phyloP scores from a whole-genome alignment of 805 yeast species.

The Zygotorulaspora florentina region DNA sequence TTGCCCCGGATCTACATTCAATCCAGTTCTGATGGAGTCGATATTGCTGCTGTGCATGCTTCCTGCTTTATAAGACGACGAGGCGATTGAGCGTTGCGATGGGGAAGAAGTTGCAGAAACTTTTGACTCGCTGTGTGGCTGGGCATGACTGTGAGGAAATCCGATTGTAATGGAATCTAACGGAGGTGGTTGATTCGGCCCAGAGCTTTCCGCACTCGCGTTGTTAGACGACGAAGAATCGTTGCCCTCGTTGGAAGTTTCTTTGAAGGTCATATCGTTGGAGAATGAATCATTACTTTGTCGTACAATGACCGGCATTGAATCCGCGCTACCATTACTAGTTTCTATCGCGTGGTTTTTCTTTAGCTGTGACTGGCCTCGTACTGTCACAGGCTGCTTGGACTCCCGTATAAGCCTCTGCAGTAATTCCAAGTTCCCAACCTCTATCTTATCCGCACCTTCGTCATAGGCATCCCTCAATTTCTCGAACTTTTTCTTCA shows the following conservation, averaged over 20 bases:
- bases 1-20: constrained; percentile 1
- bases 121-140: neutral
- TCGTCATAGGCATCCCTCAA: constrained; percentile 15
- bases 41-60: constrained; percentile 1
- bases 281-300: neutral
- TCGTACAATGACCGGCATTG: neutral
- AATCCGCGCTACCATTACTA: neutral
- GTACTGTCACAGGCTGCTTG: neutral
- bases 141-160: constrained; percentile 6
- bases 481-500: constrained; percentile 29
- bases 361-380: constrained; percentile 2
- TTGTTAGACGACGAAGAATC: neutral
- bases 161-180: constrained; percentile 22
- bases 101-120: neutral
- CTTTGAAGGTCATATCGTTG: neutral
- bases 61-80: neutral
- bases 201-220: neutral
- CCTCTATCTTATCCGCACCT: constrained; percentile 10
- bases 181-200: constrained; percentile 16
- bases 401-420: constrained; percentile 12
- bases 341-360: constrained; percentile 1
- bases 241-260: neutral
- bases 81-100: constrained; percentile 3
- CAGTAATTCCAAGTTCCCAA: constrained; percentile 12
- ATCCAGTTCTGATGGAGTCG: constrained; percentile 1